Conservation (phyloP, 495 filamentous ascomycete species). For the Pseudoneurospora amorphoporcata region DNA sequence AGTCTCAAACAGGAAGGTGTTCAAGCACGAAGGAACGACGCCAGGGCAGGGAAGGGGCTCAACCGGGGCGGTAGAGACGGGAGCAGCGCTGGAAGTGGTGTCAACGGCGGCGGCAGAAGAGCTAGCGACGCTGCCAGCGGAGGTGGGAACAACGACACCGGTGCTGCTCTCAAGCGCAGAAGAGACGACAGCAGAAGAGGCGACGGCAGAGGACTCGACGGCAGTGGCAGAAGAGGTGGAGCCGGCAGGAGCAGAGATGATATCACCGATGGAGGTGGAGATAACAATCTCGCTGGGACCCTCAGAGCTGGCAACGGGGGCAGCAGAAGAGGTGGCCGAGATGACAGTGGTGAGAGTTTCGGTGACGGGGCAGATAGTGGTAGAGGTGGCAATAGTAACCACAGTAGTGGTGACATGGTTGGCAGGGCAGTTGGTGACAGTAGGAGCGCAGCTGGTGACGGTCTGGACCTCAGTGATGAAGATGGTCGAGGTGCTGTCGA, state of each 20-base stretch:
- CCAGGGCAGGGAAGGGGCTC: constrained; percentile 52
- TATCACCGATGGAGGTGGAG: background rate
- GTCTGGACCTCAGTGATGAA: constrained; percentile 49
- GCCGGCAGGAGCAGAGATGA: background rate
- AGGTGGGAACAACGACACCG: constrained; percentile 3
- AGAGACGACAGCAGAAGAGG: constrained; percentile 5
- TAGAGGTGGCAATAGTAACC: constrained; percentile 50
- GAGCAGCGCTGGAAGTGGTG: constrained; percentile 22
- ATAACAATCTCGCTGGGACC: background rate
- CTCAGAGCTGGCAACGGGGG: background rate
- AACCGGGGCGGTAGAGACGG: constrained; percentile 30
- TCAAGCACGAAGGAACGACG: constrained; percentile 79
- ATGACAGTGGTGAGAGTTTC: constrained; percentile 25
- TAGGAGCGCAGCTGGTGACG: constrained; percentile 49
- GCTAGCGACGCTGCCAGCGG: constrained; percentile 1
- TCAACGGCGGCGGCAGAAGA: constrained; percentile 7
- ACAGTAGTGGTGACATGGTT: constrained; percentile 39
- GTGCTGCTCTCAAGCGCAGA: constrained; percentile 1
- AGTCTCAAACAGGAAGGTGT: constrained; percentile 74
- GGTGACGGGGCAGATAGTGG: constrained; percentile 46
- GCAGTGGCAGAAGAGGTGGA: background rate
- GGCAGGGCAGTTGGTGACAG: constrained; percentile 49
- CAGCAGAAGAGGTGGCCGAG: constrained; percentile 8
- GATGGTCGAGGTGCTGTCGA: constrained; percentile 46
- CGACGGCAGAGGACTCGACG: background rate